phyloP scores from a whole-genome alignment of 148 eudicot genomes.

The Chenopodium berlandieri region DNA sequence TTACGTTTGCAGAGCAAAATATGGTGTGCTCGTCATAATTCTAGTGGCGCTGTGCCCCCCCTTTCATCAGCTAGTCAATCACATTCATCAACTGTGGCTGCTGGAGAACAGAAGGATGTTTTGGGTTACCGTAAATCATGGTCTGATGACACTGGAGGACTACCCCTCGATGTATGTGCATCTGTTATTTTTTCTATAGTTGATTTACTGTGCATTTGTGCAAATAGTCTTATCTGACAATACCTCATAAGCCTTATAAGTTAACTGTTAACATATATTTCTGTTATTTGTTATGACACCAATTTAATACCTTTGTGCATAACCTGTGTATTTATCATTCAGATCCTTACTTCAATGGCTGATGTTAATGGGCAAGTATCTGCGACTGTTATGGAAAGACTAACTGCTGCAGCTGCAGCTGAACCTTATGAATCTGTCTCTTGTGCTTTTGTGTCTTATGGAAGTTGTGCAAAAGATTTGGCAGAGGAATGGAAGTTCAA shows the following conservation, averaged over 20 bases:
- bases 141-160: conserved; percentile 54
- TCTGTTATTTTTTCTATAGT: conserved; percentile 9
- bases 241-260: not conserved
- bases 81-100: conserved; percentile 30
- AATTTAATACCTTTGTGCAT: conserved; percentile 5
- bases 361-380: conserved; percentile 81
- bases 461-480: conserved; percentile 80
- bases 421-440: conserved; percentile 97
- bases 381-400: conserved; percentile 78
- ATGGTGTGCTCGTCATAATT: conserved; percentile 42
- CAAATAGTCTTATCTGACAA: not conserved
- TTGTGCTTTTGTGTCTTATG: conserved; percentile 96
- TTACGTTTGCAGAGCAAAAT: conserved; percentile 87
- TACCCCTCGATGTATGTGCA: conserved; percentile 76
- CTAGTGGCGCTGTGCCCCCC: conserved; percentile 46
- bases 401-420: conserved; percentile 93
- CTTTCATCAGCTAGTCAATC: conserved; percentile 39
- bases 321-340: conserved; percentile 22
- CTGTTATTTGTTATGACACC: not conserved
- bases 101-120: conserved; percentile 49
- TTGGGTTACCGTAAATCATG: conserved; percentile 44
- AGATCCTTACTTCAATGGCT: conserved; percentile 93
- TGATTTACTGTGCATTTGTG: not conserved
- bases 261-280: not conserved
- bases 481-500: conserved; percentile 93